phyloP scores from a whole-genome alignment of 2,329 filamentous ascomycete genomes.

The Colletotrichum gigasporum region DNA sequence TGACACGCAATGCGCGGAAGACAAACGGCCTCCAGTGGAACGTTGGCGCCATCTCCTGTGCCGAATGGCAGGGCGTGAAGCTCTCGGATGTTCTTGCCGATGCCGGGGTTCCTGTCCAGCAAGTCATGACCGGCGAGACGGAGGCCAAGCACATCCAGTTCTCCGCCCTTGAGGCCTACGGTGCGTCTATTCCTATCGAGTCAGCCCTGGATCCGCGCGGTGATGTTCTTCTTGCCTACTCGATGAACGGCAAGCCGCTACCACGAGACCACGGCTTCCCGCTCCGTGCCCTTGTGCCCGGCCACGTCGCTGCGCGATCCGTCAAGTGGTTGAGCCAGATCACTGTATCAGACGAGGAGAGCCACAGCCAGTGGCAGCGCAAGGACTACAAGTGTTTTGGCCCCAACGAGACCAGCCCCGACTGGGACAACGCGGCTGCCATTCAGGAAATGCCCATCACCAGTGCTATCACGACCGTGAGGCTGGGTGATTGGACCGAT shows the following conservation, averaged over 20 bases:
- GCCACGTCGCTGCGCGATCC: slow-evolving; percentile 72
- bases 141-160: slow-evolving; percentile 65
- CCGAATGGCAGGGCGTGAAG: slow-evolving; percentile 66
- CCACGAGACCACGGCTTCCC: slow-evolving; percentile 75
- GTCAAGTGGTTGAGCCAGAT: slow-evolving; percentile 77
- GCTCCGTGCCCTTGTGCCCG: slow-evolving; percentile 69
- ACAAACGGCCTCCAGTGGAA: slow-evolving; percentile 70
- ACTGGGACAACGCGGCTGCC: slow-evolving; percentile 70
- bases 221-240: slow-evolving; percentile 73
- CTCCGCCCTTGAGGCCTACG: slow-evolving; percentile 67
- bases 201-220: slow-evolving; percentile 67
- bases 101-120: slow-evolving; percentile 58
- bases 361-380: slow-evolving; percentile 71
- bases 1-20: slow-evolving; percentile 58
- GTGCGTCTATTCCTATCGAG: slow-evolving; percentile 67
- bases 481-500: slow-evolving; percentile 48
- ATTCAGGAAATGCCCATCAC: slow-evolving; percentile 77
- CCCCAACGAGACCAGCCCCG: slow-evolving; percentile 66
- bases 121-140: slow-evolving; percentile 46
- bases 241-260: slow-evolving; percentile 72
- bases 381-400: slow-evolving; percentile 76
- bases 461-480: slow-evolving; percentile 68
- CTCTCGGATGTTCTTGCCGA: slow-evolving; percentile 65
- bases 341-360: slow-evolving; percentile 72
- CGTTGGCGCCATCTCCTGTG: slow-evolving; percentile 68